Conservation (phyloP, 2,329 filamentous ascomycete species). For the Trichoderma koningii region DNA sequence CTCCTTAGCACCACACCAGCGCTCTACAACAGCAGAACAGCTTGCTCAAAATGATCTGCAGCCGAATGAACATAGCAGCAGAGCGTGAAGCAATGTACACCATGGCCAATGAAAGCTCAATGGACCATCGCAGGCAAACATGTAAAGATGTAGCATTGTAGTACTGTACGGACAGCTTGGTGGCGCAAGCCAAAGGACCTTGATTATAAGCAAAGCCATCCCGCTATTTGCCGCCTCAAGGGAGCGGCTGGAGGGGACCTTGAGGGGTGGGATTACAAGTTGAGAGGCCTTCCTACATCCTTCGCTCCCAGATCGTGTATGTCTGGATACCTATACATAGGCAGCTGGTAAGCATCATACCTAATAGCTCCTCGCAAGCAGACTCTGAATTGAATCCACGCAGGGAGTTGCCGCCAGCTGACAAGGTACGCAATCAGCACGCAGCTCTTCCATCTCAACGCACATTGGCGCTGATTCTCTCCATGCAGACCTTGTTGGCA, state of each 20-base stretch:
- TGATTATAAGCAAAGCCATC: constrained; percentile 8
- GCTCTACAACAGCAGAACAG: neutral
- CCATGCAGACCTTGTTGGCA: neutral
- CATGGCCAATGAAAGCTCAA: neutral
- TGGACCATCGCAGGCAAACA: neutral
- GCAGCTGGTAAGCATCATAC: neutral
- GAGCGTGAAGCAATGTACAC: neutral
- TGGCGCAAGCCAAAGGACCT: neutral
- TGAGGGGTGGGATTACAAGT: neutral
- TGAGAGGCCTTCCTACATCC: neutral
- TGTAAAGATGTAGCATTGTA: neutral
- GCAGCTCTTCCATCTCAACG: neutral
- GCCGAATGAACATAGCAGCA: neutral
- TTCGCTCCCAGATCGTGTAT: neutral
- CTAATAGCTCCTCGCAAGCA: neutral
- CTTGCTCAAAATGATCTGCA: neutral
- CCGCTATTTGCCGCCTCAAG: neutral
- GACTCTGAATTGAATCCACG: neutral
- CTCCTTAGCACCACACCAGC: neutral
- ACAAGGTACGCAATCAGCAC: constrained; percentile 11
- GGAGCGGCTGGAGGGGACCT: neutral
- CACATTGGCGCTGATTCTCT: neutral
- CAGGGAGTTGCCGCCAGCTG: constrained; percentile 5
- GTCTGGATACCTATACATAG: neutral
- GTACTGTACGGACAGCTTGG: neutral